Percentiles rank a stretch among this genome's conserved stretches.
Conservation (phyloP, 768 basidiomycete genomes). For the Agaricus sinodeliciosus region DNA sequence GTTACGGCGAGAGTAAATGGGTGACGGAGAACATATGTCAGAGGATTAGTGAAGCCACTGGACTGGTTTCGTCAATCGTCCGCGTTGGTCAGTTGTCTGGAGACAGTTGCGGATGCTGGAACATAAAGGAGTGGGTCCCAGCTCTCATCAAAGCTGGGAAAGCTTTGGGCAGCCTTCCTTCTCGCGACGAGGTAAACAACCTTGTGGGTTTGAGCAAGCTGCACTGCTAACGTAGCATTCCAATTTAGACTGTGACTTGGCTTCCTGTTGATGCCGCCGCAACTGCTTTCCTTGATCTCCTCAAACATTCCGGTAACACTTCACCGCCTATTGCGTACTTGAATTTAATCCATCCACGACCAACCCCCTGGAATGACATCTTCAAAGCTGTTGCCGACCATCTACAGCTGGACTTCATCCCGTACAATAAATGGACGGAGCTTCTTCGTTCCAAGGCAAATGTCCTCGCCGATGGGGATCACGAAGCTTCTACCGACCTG, state of each 20-base stretch:
- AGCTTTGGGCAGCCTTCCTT: background rate
- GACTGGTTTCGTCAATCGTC: slow-evolving; percentile 16
- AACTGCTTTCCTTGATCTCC: background rate
- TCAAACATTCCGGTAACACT: background rate
- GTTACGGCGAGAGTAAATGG: slow-evolving; percentile 9
- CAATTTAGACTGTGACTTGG: background rate
- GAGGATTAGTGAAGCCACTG: background rate
- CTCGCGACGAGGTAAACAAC: background rate
- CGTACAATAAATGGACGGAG: background rate
- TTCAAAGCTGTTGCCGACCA: background rate
- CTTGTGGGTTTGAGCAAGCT: background rate
- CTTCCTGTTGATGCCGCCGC: background rate
- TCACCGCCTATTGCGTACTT: background rate
- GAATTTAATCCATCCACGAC: background rate
- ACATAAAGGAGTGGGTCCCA: slow-evolving; percentile 37
- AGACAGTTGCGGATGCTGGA: slow-evolving; percentile 36
- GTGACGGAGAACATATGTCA: background rate
- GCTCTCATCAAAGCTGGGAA: background rate
- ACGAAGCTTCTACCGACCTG: background rate
- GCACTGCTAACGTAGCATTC: background rate
- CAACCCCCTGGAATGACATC: background rate
- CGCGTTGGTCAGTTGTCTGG: slow-evolving; percentile 40
- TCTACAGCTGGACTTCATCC: background rate
- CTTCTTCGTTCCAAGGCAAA: background rate
- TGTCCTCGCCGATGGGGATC: background rate